Conservation (phyloP, 164 flowering plant genomes). For the Chimonanthus salicifolius region DNA sequence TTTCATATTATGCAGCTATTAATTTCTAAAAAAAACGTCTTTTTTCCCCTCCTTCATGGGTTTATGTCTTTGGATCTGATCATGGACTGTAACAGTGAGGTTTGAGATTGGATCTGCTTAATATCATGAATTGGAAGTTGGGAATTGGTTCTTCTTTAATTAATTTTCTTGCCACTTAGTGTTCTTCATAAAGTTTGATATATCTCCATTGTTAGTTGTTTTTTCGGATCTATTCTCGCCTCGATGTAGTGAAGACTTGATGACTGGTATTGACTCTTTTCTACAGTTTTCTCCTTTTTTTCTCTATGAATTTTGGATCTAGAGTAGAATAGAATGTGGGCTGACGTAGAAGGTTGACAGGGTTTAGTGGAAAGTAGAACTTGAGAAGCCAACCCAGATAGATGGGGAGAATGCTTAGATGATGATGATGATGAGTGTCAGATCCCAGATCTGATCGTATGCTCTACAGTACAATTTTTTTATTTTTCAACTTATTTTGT, state of each 20-base stretch:
- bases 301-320: not conserved
- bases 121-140: not conserved
- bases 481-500: too few relatives aligned
- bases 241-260: not conserved
- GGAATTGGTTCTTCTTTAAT: not conserved
- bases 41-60: not conserved
- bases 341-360: too few relatives aligned
- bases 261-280: not conserved
- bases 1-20: not conserved
- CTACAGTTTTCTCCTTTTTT: not conserved
- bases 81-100: not conserved
- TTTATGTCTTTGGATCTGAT: not conserved
- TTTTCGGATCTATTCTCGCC: not conserved
- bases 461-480: not conserved
- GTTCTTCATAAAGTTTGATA: not conserved
- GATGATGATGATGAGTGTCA: too few relatives aligned
- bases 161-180: not conserved
- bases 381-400: too few relatives aligned
- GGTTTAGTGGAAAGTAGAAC: too few relatives aligned
- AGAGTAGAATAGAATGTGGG: not conserved
- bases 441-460: not conserved
- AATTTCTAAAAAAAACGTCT: too few relatives aligned
- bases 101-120: not conserved
- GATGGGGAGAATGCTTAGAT: too few relatives aligned
- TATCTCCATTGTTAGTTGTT: not conserved